Conservation (phyloP, 345 rosid genomes). For the Litchi chinensis region DNA sequence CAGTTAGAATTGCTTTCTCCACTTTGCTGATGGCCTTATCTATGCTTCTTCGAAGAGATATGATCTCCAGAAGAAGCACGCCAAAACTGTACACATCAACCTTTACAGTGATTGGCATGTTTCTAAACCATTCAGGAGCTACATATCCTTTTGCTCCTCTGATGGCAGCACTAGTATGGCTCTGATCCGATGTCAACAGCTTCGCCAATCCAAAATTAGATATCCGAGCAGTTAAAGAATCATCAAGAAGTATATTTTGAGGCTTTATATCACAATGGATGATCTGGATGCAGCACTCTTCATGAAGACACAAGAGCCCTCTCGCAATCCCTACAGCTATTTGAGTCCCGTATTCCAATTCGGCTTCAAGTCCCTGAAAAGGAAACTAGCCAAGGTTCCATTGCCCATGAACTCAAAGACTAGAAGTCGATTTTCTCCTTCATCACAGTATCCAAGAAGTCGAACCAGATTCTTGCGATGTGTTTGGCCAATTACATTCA, state of each 20-base stretch:
- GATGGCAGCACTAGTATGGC: conserved; percentile 24
- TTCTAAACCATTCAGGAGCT: conserved; percentile 41
- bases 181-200: conserved; percentile 35
- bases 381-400: conserved; percentile 32
- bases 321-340: conserved; percentile 37
- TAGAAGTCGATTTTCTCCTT: conserved; percentile 30
- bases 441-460: conserved; percentile 44
- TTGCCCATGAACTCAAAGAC: conserved; percentile 42
- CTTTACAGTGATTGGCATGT: conserved; percentile 23
- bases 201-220: conserved; percentile 50
- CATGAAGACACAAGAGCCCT: conserved; percentile 41
- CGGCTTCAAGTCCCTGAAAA: conserved; percentile 32
- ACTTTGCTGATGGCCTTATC: conserved; percentile 18
- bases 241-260: conserved; percentile 43
- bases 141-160: conserved; percentile 40
- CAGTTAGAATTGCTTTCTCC: conserved; percentile 42
- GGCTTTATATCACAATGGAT: conserved; percentile 52
- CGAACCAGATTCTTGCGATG: conserved; percentile 45
- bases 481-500: conserved; percentile 33
- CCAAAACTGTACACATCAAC: conserved; percentile 41
- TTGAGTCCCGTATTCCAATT: conserved; percentile 30
- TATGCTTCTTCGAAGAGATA: conserved; percentile 20
- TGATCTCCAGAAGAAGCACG: conserved; percentile 34
- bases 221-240: conserved; percentile 13
- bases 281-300: conserved; percentile 41